Evolutionary conservation across 2,329 filamentous ascomycete species (phyloP).

Genomic region (Passalora sequoiae): DNA sequence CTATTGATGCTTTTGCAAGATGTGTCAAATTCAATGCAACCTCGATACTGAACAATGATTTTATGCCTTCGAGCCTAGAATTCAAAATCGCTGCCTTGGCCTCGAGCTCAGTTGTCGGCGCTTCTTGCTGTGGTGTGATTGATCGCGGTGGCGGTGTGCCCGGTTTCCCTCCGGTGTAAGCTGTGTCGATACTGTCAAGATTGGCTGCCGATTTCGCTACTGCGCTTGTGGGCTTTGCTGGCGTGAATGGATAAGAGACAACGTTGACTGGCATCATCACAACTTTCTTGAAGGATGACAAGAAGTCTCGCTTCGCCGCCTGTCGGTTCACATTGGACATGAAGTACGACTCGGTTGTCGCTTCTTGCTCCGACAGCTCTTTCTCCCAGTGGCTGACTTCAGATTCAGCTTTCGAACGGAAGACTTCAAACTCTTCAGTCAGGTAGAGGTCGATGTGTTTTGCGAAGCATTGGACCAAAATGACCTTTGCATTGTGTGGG

Average conservation of each 20-base stretch:
- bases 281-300: conserved; percentile 96
- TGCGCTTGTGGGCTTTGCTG: conserved; percentile 34
- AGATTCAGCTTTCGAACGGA: conserved; percentile 67
- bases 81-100: conserved; percentile 98
- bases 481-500: conserved; percentile 58
- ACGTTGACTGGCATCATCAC: conserved; percentile 98
- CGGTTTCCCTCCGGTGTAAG: conserved; percentile 22
- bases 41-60: conserved; percentile 92
- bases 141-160: conserved; percentile 25
- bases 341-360: conserved; percentile 84
- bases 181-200: conserved; percentile 27
- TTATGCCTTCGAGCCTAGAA: conserved; percentile 87
- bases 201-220: conserved; percentile 16
- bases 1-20: conserved; percentile 78
- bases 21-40: conserved; percentile 87
- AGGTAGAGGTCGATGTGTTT: conserved; percentile 91
- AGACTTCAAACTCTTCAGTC: conserved; percentile 82
- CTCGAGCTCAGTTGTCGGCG: conserved; percentile 83
- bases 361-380: conserved; percentile 84
- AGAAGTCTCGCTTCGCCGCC: conserved; percentile 91
- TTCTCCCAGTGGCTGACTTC: conserved; percentile 86
- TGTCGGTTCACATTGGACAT: conserved; percentile 94
- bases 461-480: conserved; percentile 73
- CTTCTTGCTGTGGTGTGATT: conserved; percentile 48
- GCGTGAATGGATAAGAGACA: conserved; percentile 51